A percentile compares a stretch with the other conserved stretches of the same genome.
Conservation (phyloP, 495 filamentous ascomycete genomes). For the Xylaria longipes region DNA sequence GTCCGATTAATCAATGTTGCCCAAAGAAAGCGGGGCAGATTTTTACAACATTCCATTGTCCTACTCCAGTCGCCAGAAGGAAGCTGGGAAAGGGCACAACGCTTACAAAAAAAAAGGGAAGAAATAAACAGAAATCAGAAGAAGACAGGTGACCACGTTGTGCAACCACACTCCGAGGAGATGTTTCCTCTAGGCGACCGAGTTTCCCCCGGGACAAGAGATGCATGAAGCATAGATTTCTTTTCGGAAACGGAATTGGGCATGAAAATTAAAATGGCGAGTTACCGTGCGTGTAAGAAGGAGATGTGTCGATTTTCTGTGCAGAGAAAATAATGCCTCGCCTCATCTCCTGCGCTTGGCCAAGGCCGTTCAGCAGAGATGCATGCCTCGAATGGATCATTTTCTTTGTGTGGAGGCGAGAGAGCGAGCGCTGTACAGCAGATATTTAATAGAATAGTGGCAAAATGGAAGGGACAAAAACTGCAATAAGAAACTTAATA, state of each 20-base stretch:
- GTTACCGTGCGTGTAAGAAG: background rate
- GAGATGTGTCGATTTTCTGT: background rate
- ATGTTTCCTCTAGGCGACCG: background rate
- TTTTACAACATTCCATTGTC: slow-evolving; percentile 6
- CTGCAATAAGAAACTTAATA: background rate
- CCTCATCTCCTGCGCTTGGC: background rate
- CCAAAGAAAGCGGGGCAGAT: slow-evolving; percentile 13
- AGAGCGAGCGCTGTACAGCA: background rate
- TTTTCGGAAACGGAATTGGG: background rate
- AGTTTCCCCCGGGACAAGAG: slow-evolving; percentile 3
- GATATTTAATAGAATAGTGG: background rate
- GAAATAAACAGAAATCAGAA: slow-evolving; percentile 6
- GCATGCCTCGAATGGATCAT: background rate
- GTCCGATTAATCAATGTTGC: slow-evolving; percentile 9
- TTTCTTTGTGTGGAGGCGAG: background rate
- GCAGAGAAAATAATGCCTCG: background rate
- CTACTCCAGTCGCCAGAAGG: background rate
- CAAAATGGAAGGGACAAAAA: background rate
- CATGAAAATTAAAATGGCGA: background rate
- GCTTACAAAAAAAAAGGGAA: background rate
- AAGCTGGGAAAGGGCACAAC: slow-evolving; percentile 2
- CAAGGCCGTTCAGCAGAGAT: background rate
- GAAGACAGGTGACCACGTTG: slow-evolving; percentile 4
- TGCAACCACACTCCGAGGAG: slow-evolving; percentile 6
- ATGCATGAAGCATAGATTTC: background rate